A percentile compares a stretch with the other conserved stretches of the same genome.
These are phyloP conservation scores for Cyclostephanos invisitatus DNA, from an alignment of 108 stramenopile genomes.

Conservation along the genomic window DNA sequence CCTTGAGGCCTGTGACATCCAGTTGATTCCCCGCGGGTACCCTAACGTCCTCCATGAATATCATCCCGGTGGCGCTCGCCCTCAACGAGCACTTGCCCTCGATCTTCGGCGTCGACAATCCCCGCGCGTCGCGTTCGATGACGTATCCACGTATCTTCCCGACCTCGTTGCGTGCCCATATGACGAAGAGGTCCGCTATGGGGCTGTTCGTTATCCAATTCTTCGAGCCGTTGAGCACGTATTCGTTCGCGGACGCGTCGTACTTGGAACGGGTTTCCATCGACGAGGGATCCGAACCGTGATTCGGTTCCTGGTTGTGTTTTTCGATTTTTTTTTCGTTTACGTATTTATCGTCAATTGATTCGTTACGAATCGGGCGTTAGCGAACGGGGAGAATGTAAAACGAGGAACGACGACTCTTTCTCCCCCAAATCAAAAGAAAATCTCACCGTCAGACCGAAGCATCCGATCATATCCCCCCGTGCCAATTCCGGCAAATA, in stretches of 20 bases:
- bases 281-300: slow-evolving; percentile 89
- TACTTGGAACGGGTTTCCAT: slow-evolving; percentile 88
- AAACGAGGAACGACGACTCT: no score
- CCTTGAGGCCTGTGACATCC: slow-evolving; percentile 63
- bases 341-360: not conserved
- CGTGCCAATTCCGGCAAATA: slow-evolving; percentile 87
- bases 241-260: slow-evolving; percentile 79
- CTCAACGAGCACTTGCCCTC: slow-evolving; percentile 91
- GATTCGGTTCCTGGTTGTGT: slow-evolving; percentile 82
- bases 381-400: not conserved
- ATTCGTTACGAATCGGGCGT: slow-evolving; percentile 33
- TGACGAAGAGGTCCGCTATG: slow-evolving; percentile 91
- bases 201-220: slow-evolving; percentile 98
- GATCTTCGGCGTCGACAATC: slow-evolving; percentile 83
- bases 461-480: slow-evolving; percentile 90
- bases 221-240: slow-evolving; percentile 91
- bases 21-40: slow-evolving; percentile 69
- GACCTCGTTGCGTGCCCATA: slow-evolving; percentile 88
- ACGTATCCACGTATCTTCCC: slow-evolving; percentile 88
- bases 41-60: slow-evolving; percentile 90
- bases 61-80: slow-evolving; percentile 90
- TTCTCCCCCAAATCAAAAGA: not conserved
- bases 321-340: not conserved
- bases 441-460: slow-evolving; percentile 86
- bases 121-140: slow-evolving; percentile 81